A percentile compares a stretch with the other conserved stretches of the same genome.
Conservation (phyloP, 495 filamentous ascomycete species). For the Aspergillus taichungensis region DNA sequence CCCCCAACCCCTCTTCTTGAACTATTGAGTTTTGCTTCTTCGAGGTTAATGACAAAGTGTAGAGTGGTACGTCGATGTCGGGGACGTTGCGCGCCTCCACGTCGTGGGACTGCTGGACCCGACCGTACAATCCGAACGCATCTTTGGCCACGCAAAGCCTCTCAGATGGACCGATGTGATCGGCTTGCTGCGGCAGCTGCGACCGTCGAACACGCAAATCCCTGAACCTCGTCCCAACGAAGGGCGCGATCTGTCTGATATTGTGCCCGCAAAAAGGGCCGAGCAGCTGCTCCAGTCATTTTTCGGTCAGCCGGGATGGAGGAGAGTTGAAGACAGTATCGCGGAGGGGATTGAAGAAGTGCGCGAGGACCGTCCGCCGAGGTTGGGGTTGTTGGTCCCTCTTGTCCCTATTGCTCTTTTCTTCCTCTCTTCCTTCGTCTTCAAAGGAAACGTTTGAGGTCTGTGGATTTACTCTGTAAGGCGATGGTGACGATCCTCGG, state of each 20-base stretch:
- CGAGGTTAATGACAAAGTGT: not conserved
- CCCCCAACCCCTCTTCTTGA: not conserved
- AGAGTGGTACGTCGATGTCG: conserved; percentile 41
- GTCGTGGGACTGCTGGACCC: conserved; percentile 38
- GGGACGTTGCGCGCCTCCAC: conserved; percentile 40
- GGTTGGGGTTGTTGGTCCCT: no score
- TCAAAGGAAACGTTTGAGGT: no score
- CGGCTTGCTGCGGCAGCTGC: conserved; percentile 8
- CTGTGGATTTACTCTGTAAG: no score
- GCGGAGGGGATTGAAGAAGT: not conserved
- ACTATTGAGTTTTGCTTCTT: no score
- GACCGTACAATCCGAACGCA: conserved; percentile 30
- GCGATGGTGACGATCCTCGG: no score
- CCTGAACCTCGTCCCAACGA: conserved; percentile 1
- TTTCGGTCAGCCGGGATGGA: conserved; percentile 5
- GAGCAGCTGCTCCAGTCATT: conserved; percentile 7
- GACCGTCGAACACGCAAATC: conserved; percentile 9
- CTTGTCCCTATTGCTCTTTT: no score
- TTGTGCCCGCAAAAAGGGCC: conserved; percentile 3
- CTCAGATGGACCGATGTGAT: conserved; percentile 12
- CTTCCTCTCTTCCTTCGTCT: no score
- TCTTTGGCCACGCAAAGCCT: conserved; percentile 25
- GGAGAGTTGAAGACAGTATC: conserved; percentile 2
- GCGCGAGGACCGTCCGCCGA: no score
- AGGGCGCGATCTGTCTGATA: conserved; percentile 4